Conservation (phyloP, 2,329 filamentous ascomycete genomes). For the Xylariomycetidae sp. region DNA sequence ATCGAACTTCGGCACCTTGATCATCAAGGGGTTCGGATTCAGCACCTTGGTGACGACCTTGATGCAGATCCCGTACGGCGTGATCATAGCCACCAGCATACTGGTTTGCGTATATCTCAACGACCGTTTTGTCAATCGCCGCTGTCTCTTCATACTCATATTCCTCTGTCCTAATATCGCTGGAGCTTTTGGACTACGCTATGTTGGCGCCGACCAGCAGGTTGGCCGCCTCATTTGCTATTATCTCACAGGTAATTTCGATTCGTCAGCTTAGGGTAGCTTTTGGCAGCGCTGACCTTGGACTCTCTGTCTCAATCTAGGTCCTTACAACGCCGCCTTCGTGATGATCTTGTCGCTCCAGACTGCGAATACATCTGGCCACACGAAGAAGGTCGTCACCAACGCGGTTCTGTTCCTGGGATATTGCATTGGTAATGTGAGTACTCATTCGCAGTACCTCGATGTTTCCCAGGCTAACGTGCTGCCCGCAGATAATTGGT, state of each 20-base stretch:
- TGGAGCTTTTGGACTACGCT: conserved; percentile 48
- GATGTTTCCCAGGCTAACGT: conserved; percentile 7
- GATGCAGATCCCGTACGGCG: conserved; percentile 41
- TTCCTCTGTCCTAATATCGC: conserved; percentile 49
- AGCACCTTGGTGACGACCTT: conserved; percentile 48
- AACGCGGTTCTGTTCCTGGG: conserved; percentile 51
- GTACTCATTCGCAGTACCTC: conserved; percentile 1
- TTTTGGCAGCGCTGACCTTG: too few species aligned
- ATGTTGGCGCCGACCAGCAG: conserved; percentile 36
- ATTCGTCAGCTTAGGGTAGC: too few species aligned
- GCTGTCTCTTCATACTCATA: conserved; percentile 36
- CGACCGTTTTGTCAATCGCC: conserved; percentile 16
- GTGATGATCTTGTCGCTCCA: conserved; percentile 36
- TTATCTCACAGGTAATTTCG: conserved; percentile 51
- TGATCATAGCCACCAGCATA: conserved; percentile 18
- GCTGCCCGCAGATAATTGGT: conserved; percentile 34
- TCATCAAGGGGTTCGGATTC: conserved; percentile 54
- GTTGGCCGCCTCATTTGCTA: conserved; percentile 48
- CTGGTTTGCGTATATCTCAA: conserved; percentile 17
- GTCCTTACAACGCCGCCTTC: conserved; percentile 50
- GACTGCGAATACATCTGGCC: conserved; percentile 43
- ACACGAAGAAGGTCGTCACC: conserved; percentile 57
- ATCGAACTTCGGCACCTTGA: conserved; percentile 53
- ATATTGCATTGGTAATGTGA: conserved; percentile 45
- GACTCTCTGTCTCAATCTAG: too few species aligned